Evolutionary conservation across 345 rosid species (phyloP).

Genomic region (Sapria himalayana): DNA sequence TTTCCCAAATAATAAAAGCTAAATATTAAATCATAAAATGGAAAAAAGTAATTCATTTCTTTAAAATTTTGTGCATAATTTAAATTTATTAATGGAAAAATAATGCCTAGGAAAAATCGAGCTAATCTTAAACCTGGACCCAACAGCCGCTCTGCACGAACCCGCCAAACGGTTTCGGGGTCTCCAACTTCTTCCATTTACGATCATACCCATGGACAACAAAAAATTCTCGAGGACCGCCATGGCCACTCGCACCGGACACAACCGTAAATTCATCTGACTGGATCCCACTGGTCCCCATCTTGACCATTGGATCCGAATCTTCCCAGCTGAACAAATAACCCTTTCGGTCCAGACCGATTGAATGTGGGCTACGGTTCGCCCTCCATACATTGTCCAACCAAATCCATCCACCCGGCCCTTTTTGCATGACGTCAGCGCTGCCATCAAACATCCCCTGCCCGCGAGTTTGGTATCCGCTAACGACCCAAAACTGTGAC

Average conservation of each 20-base stretch:
- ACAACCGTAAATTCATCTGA: conserved; percentile 16
- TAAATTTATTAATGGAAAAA: too few relatives aligned
- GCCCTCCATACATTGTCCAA: conserved; percentile 25
- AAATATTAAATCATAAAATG: too few relatives aligned
- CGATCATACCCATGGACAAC: conserved; percentile 13
- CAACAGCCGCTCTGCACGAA: conserved; percentile 42
- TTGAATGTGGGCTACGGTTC: conserved; percentile 24
- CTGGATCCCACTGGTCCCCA: conserved; percentile 21
- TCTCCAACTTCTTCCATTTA: conserved; percentile 17
- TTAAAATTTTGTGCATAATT: too few relatives aligned
- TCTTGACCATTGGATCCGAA: conserved; percentile 10
- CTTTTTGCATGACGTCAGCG: conserved; percentile 20
- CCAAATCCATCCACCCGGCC: conserved; percentile 24
- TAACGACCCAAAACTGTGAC: conserved; percentile 41
- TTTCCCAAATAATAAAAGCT: too few relatives aligned
- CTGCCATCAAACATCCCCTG: conserved; percentile 38
- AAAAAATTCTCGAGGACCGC: conserved; percentile 25
- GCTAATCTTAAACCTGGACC: conserved; percentile 30
- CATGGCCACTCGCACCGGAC: conserved; percentile 33
- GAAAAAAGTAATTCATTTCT: too few relatives aligned
- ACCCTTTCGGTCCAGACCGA: conserved; percentile 13
- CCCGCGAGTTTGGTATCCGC: conserved; percentile 37
- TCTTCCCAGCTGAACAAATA: conserved; percentile 13
- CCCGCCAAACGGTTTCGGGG: conserved; percentile 23
- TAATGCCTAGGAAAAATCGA: too few relatives aligned